phyloP scores from a whole-genome alignment of 805 yeast species.

The Yarrowia porcina region DNA sequence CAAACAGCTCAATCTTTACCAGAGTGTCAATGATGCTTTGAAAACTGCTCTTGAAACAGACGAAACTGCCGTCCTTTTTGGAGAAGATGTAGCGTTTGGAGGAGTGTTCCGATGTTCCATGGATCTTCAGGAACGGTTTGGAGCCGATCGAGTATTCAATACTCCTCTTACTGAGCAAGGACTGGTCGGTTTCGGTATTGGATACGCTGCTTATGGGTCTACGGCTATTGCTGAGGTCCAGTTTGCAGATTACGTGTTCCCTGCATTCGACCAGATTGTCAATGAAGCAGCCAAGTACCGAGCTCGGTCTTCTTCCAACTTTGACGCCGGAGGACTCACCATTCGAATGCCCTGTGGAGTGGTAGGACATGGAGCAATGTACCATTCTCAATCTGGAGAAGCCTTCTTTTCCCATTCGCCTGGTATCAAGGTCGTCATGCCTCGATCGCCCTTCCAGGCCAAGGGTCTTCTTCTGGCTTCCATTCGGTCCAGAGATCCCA shows the following conservation, averaged over 20 bases:
- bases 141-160: constrained; percentile 80
- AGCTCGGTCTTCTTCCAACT: constrained; percentile 87
- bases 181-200: constrained; percentile 80
- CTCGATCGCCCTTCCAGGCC: constrained; percentile 86
- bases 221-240: constrained; percentile 92
- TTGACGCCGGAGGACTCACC: constrained; percentile 85
- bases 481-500: constrained; percentile 93
- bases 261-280: constrained; percentile 90
- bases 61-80: constrained; percentile 82
- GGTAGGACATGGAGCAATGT: constrained; percentile 96
- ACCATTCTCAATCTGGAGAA: constrained; percentile 90
- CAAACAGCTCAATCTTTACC: constrained; percentile 36
- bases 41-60: constrained; percentile 87
- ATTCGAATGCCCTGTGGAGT: constrained; percentile 97
- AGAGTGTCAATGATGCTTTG: constrained; percentile 86
- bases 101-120: constrained; percentile 93
- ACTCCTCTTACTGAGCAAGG: constrained; percentile 97
- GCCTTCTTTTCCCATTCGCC: constrained; percentile 95
- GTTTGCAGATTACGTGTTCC: constrained; percentile 97
- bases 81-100: constrained; percentile 95
- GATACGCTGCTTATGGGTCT: constrained; percentile 83
- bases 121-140: constrained; percentile 84
- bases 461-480: constrained; percentile 88
- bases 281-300: constrained; percentile 95
- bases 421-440: constrained; percentile 86